Evolutionary conservation across 2,329 filamentous ascomycete species (phyloP).

Genomic region (Hypoxylon sp.): DNA sequence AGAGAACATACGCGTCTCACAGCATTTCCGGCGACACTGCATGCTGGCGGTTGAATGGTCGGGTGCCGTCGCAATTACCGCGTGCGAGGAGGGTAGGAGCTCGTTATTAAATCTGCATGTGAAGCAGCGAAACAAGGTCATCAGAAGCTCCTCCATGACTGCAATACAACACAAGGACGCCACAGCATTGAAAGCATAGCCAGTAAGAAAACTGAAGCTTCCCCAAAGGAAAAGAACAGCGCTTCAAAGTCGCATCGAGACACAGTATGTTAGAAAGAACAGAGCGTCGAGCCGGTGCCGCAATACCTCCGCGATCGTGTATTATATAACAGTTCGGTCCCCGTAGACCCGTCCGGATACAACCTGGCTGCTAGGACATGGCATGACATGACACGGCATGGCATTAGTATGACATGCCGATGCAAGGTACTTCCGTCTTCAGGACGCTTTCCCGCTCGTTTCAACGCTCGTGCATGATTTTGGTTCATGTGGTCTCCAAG

Average conservation of each 20-base stretch:
- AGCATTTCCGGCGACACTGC: neutral
- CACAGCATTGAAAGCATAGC: constrained; percentile 1
- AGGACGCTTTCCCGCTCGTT: neutral
- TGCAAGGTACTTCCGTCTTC: constrained; percentile 30
- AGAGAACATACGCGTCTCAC: neutral
- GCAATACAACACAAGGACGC: constrained; percentile 14
- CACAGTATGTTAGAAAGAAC: constrained; percentile 19
- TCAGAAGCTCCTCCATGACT: neutral
- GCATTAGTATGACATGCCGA: constrained; percentile 2
- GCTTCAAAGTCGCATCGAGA: constrained; percentile 16
- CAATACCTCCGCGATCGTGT: neutral
- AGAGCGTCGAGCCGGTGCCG: constrained; percentile 7
- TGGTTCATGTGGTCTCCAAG: neutral
- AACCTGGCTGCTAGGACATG: constrained; percentile 9
- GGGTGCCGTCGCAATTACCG: neutral
- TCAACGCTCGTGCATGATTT: neutral
- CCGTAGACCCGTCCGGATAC: neutral
- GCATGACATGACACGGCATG: neutral
- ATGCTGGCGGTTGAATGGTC: neutral
- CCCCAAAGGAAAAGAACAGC: constrained; percentile 29
- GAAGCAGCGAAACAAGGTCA: neutral
- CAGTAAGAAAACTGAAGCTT: constrained; percentile 7
- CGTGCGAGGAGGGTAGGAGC: neutral
- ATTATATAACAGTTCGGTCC: constrained; percentile 17
- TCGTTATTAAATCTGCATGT: neutral